Percentiles rank a stretch among this genome's conserved stretches.
phyloP scores from a whole-genome alignment of 805 yeast genomes.

The Yarrowia sp. region DNA sequence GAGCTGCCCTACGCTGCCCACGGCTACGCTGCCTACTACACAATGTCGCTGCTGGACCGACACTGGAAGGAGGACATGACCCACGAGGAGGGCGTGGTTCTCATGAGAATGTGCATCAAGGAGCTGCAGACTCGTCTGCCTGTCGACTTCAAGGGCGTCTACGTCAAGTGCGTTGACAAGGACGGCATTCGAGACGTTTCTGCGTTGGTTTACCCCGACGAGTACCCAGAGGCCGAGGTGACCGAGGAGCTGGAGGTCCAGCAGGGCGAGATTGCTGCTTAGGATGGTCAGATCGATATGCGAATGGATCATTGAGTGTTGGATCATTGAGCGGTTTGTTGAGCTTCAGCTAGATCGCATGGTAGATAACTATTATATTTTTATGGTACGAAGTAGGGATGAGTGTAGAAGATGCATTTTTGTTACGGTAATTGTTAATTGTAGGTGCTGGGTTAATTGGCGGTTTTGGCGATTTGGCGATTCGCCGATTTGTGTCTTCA shows the following conservation, averaged over 20 bases:
- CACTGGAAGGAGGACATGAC: conserved; percentile 78
- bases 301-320: not conserved
- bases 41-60: conserved; percentile 83
- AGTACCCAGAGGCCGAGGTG: conserved; percentile 4
- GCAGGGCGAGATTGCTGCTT: conserved; percentile 16
- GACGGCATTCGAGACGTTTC: conserved; percentile 45
- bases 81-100: conserved; percentile 70
- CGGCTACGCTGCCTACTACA: conserved; percentile 96
- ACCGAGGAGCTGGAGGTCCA: conserved; percentile 8
- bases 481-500: no score
- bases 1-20: conserved; percentile 96
- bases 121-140: conserved; percentile 87
- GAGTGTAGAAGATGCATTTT: not conserved
- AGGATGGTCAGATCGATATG: not conserved
- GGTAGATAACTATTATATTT: conserved; percentile 6
- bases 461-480: no score
- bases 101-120: conserved; percentile 66
- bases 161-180: conserved; percentile 62
- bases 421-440: no score
- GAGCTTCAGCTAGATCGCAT: not conserved
- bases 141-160: conserved; percentile 86
- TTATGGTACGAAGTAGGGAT: not conserved
- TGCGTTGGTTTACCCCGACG: conserved; percentile 2
- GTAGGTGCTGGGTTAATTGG: no score
- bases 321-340: not conserved